Evolutionary conservation across 2,329 filamentous ascomycete species (phyloP).

Genomic region (Fusarium napiforme): DNA sequence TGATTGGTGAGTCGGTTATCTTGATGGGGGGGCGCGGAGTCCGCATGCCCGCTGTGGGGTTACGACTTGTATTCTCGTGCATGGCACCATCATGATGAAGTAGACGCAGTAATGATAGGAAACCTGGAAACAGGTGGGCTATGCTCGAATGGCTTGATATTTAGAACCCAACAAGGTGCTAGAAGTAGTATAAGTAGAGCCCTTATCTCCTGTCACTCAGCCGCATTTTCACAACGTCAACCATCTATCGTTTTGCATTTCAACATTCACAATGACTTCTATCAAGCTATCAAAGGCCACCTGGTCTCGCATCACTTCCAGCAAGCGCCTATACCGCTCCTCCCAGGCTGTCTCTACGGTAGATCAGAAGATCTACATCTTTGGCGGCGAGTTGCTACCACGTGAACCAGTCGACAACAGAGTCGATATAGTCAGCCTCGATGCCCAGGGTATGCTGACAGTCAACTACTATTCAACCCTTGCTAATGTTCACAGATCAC

Average conservation of each 20-base stretch:
- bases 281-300: not conserved
- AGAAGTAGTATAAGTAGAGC: not conserved
- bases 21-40: not conserved
- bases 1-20: fast-evolving
- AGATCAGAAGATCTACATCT: not conserved
- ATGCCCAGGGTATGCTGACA: fast-evolving
- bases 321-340: not conserved
- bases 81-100: not conserved
- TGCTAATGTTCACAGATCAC: not conserved
- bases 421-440: not conserved
- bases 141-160: fast-evolving
- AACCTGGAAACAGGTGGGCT: fast-evolving
- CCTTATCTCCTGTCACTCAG: not conserved
- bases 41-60: not conserved
- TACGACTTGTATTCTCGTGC: not conserved
- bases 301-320: not conserved
- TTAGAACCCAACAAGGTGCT: fast-evolving
- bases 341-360: not conserved
- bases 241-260: fast-evolving
- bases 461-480: fast-evolving
- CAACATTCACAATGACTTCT: not conserved
- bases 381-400: constrained; percentile 1
- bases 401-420: not conserved
- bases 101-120: not conserved
- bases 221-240: fast-evolving